Base-by-base conservation (phyloP, 768 basidiomycete species). In the Lepiota venenata region DNA sequence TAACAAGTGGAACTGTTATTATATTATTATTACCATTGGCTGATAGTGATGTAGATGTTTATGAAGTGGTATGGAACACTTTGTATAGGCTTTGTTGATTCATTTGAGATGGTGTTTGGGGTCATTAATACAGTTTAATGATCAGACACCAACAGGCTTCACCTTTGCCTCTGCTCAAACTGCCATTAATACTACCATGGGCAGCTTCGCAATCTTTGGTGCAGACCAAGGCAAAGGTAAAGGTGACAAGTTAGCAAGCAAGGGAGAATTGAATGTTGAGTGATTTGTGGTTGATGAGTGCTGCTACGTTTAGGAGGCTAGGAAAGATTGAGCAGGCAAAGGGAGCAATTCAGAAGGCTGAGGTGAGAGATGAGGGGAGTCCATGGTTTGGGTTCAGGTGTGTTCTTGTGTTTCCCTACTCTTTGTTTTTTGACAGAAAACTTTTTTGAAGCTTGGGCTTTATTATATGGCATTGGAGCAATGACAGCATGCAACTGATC, bases 361-460 rank as follows among this genome's bases (percentile, higher is more conserved):
- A 99, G 66, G 84, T 88, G 3, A 78, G 82, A 58, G 92, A 96
- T 64, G 87, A 91, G 59, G 79, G 81, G 21, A 94, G 96, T 66
- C 83, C 91, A 85, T 83, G 22, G 93, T 98, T 14, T 98, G 94
- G 94, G 88, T 96, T 5, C 95, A 98, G 81, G 92, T 96, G 81
- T 65, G 42, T 45, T n/a, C n/a, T n/a, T n/a, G n/a, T n/a, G n/a
- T n/a, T n/a, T n/a, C n/a, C n/a, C n/a, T n/a, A n/a, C n/a, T n/a
- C n/a, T n/a, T n/a, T n/a, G n/a, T n/a, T n/a, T n/a, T n/a, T n/a
- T n/a, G n/a, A n/a, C n/a, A n/a, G n/a, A n/a, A n/a, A n/a, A n/a
- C n/a, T n/a, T n/a, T n/a, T n/a, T n/a, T n/a, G n/a, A n/a, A n/a
- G n/a, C n/a, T n/a, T n/a, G n/a, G n/a, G n/a, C n/a, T n/a, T n/a